Evolutionary conservation across 179 eudicot genomes (phyloP), one percentile per base, ranked within the genome.

Genomic region (Silene coronaria): DNA sequence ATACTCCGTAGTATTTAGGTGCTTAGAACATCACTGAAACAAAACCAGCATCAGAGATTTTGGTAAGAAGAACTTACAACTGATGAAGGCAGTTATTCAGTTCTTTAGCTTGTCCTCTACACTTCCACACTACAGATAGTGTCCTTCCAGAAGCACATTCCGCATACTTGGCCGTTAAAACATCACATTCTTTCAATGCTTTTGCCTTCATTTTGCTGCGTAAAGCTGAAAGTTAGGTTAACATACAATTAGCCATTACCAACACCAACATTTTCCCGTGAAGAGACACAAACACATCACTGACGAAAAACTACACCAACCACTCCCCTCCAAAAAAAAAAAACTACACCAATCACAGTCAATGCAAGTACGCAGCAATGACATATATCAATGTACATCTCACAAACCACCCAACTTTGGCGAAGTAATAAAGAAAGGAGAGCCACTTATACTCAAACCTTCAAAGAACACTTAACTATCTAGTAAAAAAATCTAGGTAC

Each of bases 161-260:
- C n/a, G 98, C 98, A 71, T 90, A 94, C 81, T 85, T 90, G 26
- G 90, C 71, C 64, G 92, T 83, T 45, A 80, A 89, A 1, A 75
- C 80, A 79, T 89, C 90, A 67, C 97, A 94, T 83, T 90, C 89
- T 79, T 92, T 92, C 6, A 94, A 82, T 10, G 98, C 98, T 84
- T 94, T 94, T 53, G 80, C 85, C 85, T 94, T 94, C 98, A 94
- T 94, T 85, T 94, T 94, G 89, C 98, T 94, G 86, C 97, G 95
- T 78, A 94, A 83, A 84, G 98, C 98, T 94, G 91, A 55, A 79
- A 78, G 69, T 82, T 77, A 77, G 79, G 78, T 69, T 51, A 73
- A 78, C 75, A 67, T 77, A 78, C 32, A 64, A 78, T 80, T 71
- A 79, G 76, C 36, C 65, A 57, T 11, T 57, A n/a, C 65, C 30